Percentiles rank a stretch among this genome's conserved stretches.
phyloP scores from a whole-genome alignment of 805 yeast species.

The Pichia californica region DNA sequence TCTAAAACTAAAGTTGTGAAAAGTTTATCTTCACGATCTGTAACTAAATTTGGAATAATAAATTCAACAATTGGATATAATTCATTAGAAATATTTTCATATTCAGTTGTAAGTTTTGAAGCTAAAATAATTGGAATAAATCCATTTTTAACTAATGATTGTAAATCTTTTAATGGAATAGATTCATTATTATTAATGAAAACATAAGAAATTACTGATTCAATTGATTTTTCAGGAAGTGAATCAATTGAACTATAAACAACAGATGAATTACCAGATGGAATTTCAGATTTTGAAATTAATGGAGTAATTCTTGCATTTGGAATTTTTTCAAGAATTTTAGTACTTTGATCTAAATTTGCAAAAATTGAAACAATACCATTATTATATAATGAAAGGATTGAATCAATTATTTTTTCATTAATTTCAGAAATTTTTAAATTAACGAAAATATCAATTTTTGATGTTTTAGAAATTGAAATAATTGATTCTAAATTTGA shows the following conservation, averaged over 20 bases:
- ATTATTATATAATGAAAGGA: constrained; percentile 25
- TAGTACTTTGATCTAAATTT: constrained; percentile 12
- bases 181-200: neutral
- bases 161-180: neutral
- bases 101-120: constrained; percentile 29
- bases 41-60: constrained; percentile 47
- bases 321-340: constrained; percentile 26
- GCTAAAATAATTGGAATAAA: constrained; percentile 31
- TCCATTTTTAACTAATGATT: constrained; percentile 21
- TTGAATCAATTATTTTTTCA: constrained; percentile 17
- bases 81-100: constrained; percentile 26
- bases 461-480: constrained; percentile 11
- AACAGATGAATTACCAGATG: constrained; percentile 13
- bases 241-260: constrained; percentile 3
- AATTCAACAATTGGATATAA: constrained; percentile 30
- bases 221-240: constrained; percentile 1
- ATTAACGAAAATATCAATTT: constrained; percentile 19
- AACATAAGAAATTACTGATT: constrained; percentile 4
- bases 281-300: constrained; percentile 10
- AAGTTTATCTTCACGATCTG: constrained; percentile 85
- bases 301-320: constrained; percentile 28
- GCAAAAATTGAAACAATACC: constrained; percentile 27
- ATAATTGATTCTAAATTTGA: constrained; percentile 15
- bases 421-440: constrained; percentile 11
- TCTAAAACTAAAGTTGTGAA: constrained; percentile 81